These are phyloP conservation scores for Saxispiralis lemnorum DNA, from an alignment of 495 filamentous ascomycete genomes.

Conservation along the genomic window DNA sequence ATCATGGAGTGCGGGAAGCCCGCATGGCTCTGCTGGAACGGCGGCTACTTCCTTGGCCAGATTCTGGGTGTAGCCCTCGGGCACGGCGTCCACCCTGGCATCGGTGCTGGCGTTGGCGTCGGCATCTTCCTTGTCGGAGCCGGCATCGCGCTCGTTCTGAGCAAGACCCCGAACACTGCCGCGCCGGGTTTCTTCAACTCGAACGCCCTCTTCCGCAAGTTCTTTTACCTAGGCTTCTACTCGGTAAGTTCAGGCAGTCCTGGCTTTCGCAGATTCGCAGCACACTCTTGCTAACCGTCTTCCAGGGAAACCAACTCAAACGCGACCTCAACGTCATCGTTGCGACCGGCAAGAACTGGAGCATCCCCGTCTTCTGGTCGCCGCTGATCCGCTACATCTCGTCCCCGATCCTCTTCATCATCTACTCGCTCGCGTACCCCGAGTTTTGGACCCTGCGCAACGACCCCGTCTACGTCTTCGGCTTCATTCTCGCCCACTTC, in stretches of 20 bases:
- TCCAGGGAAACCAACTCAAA: neutral
- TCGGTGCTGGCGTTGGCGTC: neutral
- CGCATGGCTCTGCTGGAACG: neutral
- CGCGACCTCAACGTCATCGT: constrained; percentile 12
- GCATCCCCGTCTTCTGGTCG: constrained; percentile 23
- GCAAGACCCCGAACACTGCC: neutral
- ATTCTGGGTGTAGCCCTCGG: neutral
- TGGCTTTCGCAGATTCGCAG: no score
- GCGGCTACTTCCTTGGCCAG: neutral
- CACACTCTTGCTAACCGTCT: no score
- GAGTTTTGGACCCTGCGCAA: constrained; percentile 25
- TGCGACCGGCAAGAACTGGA: constrained; percentile 22
- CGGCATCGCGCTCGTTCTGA: neutral
- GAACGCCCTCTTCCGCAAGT: neutral
- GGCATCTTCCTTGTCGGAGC: neutral
- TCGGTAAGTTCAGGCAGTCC: neutral
- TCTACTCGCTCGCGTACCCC: constrained; percentile 28
- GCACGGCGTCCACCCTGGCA: neutral
- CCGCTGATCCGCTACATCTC: constrained; percentile 25
- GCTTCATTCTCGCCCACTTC: constrained; percentile 25
- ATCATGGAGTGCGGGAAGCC: neutral
- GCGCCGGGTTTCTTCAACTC: neutral
- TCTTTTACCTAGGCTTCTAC: neutral
- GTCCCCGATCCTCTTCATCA: constrained; percentile 25
- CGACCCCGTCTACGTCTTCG: constrained; percentile 26